Evolutionary conservation across 768 basidiomycete genomes (phyloP).

Genomic region (Fistulinella prunicolor): DNA sequence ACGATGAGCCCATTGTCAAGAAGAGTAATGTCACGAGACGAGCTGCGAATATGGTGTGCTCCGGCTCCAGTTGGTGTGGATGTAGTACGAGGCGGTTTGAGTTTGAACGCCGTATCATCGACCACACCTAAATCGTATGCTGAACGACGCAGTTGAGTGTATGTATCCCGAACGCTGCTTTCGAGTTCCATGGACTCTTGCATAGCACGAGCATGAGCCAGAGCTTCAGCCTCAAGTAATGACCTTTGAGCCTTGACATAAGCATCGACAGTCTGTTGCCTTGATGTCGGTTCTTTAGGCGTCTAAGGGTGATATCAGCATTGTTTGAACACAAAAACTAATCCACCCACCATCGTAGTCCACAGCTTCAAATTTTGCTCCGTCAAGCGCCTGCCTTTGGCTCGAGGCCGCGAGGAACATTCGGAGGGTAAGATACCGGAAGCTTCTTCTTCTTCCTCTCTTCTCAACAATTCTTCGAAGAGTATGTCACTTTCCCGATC

Average conservation of each 20-base stretch:
- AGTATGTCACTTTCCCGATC: constrained; percentile 83
- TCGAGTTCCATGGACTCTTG: constrained; percentile 76
- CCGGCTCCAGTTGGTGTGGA: constrained; percentile 31
- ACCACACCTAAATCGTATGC: constrained; percentile 59
- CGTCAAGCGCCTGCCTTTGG: constrained; percentile 66
- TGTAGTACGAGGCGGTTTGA: constrained; percentile 55
- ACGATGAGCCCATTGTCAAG: constrained; percentile 89
- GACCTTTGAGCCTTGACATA: constrained; percentile 83
- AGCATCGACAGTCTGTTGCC: constrained; percentile 73
- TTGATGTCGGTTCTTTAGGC: constrained; percentile 83
- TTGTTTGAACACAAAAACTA: constrained; percentile 1
- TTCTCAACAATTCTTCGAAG: constrained; percentile 70
- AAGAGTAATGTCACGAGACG: constrained; percentile 72
- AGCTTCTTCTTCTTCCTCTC: constrained; percentile 69
- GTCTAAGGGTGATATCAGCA: constrained; percentile 52
- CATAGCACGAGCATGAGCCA: constrained; percentile 74
- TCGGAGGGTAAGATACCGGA: constrained; percentile 47
- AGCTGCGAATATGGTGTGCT: constrained; percentile 43
- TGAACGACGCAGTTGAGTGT: constrained; percentile 75
- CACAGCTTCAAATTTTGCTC: constrained; percentile 81
- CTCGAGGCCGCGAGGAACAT: constrained; percentile 55
- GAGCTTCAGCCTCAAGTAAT: constrained; percentile 77
- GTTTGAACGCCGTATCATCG: constrained; percentile 64
- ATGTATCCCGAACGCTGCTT: constrained; percentile 74
- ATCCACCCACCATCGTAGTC: constrained; percentile 62